phyloP scores from a whole-genome alignment of 139 green algal species.

The Desmodesmus armatus region DNA sequence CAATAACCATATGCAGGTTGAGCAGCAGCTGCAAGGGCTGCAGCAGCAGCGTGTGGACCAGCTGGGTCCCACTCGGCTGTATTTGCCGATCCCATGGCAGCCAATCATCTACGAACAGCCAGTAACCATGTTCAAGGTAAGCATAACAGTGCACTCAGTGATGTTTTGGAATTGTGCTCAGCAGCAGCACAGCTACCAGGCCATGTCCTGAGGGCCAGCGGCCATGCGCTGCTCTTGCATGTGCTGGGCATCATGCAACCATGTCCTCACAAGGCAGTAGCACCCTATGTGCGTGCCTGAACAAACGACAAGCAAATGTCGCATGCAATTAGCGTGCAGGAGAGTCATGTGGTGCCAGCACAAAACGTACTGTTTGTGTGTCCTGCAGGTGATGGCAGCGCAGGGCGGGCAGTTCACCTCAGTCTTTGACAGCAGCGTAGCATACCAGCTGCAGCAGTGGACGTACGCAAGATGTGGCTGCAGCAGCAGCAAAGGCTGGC shows the following conservation, averaged over 20 bases:
- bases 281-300: not conserved
- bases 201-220: not conserved
- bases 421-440: constrained; percentile 13
- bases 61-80: constrained; percentile 3
- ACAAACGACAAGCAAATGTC: not conserved
- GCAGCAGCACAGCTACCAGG: not conserved
- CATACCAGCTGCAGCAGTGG: constrained; percentile 25
- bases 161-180: not conserved
- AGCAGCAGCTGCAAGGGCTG: constrained; percentile 1
- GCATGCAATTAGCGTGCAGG: not conserved
- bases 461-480: constrained; percentile 3
- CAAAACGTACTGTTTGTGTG: not conserved
- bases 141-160: not conserved
- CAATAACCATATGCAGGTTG: no score
- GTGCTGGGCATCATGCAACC: not conserved
- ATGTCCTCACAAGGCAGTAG: not conserved
- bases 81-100: constrained; percentile 23
- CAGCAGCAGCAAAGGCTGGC: no score
- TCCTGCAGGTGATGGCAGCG: constrained; percentile 23
- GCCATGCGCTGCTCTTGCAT: not conserved
- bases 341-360: not conserved
- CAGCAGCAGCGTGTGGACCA: constrained; percentile 21
- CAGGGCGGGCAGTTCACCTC: constrained; percentile 5
- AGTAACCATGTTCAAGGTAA: constrained; percentile 6
- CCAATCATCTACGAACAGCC: constrained; percentile 5